Evolutionary conservation across 2,329 filamentous ascomycete genomes (phyloP).

Genomic region (Epichloe hybrida): DNA sequence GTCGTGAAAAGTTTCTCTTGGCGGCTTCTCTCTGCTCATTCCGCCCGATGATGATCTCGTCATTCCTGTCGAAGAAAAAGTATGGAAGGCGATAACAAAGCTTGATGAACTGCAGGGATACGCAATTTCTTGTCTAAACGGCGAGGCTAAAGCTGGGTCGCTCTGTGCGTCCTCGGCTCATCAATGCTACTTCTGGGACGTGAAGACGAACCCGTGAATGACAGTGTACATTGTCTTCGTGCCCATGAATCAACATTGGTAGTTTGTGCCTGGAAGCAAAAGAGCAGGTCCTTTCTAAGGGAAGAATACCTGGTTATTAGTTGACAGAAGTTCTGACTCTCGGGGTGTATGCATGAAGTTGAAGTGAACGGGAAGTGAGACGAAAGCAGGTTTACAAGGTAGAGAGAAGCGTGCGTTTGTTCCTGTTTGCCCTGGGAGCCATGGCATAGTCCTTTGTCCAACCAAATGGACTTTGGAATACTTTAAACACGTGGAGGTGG

Average conservation of each 20-base stretch:
- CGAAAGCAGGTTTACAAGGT: background rate
- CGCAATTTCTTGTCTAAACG: background rate
- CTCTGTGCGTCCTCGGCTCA: background rate
- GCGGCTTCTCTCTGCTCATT: background rate
- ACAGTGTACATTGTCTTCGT: background rate
- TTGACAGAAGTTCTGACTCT: background rate
- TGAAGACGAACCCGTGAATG: background rate
- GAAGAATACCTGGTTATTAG: background rate
- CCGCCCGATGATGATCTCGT: background rate
- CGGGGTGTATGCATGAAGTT: background rate
- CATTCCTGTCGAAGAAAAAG: background rate
- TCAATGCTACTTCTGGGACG: background rate
- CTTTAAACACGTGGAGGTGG: background rate
- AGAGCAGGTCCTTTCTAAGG: background rate
- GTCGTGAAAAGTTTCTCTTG: slow-evolving; percentile 14
- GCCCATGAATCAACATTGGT: background rate
- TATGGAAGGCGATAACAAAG: background rate
- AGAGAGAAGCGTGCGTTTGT: background rate
- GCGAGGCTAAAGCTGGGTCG: background rate
- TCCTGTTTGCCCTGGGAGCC: background rate
- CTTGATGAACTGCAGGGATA: background rate
- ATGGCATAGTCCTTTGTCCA: background rate
- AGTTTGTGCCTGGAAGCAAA: background rate
- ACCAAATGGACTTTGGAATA: background rate
- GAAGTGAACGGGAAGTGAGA: background rate